Percentiles rank a stretch among this genome's conserved stretches.
These are phyloP conservation scores for Paspalum notatum DNA, from an alignment of 176 grass and related monocot species.

Conservation along the genomic window DNA sequence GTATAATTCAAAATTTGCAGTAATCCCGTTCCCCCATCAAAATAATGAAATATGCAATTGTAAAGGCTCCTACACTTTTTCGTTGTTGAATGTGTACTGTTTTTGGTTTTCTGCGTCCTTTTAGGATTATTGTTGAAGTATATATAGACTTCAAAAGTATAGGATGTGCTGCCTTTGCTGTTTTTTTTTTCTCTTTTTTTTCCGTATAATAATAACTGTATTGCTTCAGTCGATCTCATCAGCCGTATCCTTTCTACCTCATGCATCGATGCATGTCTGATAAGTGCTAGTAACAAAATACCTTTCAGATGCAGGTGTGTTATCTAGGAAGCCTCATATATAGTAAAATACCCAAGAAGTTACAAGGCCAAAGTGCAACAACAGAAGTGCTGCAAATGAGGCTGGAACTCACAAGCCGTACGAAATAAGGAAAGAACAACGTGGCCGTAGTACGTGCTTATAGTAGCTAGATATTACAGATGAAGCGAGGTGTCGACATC, in stretches of 20 bases:
- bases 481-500: constrained; percentile 95
- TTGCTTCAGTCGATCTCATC: not conserved
- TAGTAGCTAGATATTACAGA: constrained; percentile 66
- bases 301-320: constrained; percentile 33
- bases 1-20: not conserved
- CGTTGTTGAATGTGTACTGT: not conserved
- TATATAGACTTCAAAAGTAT: constrained; percentile 1
- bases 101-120: not conserved
- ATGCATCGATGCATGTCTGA: not conserved
- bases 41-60: not conserved
- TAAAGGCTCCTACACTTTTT: not conserved
- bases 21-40: not conserved
- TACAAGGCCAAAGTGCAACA: constrained; percentile 39
- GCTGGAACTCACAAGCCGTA: constrained; percentile 41
- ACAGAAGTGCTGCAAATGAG: constrained; percentile 46
- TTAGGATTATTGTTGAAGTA: not conserved
- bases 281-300: not conserved
- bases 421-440: constrained; percentile 56
- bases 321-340: constrained; percentile 36
- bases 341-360: constrained; percentile 42
- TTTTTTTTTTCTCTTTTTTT: not conserved
- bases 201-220: not conserved
- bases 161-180: not conserved
- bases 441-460: constrained; percentile 46
- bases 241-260: not conserved